Evolutionary conservation across 78 protist species (phyloP).

Genomic region (Cavenderia fasciculata): DNA sequence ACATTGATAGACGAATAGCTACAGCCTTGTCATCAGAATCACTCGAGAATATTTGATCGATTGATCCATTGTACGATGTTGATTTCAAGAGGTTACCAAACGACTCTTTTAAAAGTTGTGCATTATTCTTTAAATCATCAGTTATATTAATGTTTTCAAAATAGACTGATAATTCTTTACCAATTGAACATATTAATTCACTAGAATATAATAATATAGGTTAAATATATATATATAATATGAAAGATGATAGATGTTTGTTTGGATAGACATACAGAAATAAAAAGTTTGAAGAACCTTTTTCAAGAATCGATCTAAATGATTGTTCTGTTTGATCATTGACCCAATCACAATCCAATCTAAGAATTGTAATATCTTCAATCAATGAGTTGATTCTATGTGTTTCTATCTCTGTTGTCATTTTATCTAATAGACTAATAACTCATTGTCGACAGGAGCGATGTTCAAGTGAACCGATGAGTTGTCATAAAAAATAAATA

Average conservation of each 20-base stretch:
- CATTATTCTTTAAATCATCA: too few relatives aligned
- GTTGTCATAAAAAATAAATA: too few relatives aligned
- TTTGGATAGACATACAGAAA: conserved; percentile 16
- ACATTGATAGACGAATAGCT: background rate
- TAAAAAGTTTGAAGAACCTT: conserved; percentile 46
- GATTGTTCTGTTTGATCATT: conserved; percentile 68
- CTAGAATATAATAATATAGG: conserved; percentile 6
- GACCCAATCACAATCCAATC: conserved; percentile 74
- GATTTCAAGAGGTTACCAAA: background rate
- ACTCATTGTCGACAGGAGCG: too few relatives aligned
- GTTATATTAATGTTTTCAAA: too few relatives aligned
- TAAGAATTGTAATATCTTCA: conserved; percentile 22
- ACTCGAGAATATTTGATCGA: conserved; percentile 6
- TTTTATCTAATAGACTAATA: too few relatives aligned
- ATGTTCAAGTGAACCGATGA: too few relatives aligned
- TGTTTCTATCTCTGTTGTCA: background rate
- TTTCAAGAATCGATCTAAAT: conserved; percentile 43
- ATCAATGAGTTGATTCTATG: conserved; percentile 2
- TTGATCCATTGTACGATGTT: background rate
- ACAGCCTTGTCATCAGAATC: background rate
- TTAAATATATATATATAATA: background rate
- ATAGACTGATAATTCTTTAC: conserved; percentile 60
- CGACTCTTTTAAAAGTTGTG: too few relatives aligned
- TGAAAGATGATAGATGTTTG: background rate
- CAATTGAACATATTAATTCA: conserved; percentile 59